These are phyloP conservation scores for Auxenochlorella pyrenoidosa DNA, from an alignment of 139 green algal species.

Conservation along the genomic window DNA sequence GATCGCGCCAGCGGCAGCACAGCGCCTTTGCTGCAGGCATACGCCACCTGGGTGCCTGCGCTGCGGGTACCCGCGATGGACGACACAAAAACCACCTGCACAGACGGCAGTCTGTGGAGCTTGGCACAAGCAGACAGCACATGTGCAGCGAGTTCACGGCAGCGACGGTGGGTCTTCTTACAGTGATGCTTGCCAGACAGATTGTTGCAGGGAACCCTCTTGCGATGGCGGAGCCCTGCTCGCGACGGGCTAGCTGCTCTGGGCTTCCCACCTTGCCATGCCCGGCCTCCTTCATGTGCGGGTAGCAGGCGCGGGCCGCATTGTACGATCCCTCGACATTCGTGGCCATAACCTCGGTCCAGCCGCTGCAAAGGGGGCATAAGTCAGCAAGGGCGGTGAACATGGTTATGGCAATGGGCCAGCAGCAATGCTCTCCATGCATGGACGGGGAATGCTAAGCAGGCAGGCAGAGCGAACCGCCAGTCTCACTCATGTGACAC, in stretches of 20 bases:
- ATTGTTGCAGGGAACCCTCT: background rate
- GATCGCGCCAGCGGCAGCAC: background rate
- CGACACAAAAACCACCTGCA: background rate
- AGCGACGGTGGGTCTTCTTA: too few relatives aligned
- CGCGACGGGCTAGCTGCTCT: too few relatives aligned
- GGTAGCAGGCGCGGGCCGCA: background rate
- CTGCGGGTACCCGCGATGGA: conserved; percentile 10
- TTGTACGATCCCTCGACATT: conserved; percentile 24
- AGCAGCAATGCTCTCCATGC: background rate
- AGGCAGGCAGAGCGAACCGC: background rate
- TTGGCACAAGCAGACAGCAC: too few relatives aligned
- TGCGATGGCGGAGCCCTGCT: too few relatives aligned
- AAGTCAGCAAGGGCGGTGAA: too few relatives aligned
- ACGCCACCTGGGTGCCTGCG: conserved; percentile 13
- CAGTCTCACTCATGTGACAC: conserved; percentile 1
- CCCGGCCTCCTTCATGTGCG: conserved; percentile 1
- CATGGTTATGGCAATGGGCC: too few relatives aligned
- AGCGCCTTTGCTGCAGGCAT: conserved; percentile 9
- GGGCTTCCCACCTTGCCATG: background rate
- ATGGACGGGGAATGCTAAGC: background rate
- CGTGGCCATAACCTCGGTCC: background rate
- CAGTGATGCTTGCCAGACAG: too few relatives aligned
- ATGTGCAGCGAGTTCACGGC: too few relatives aligned
- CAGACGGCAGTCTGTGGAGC: too few relatives aligned
- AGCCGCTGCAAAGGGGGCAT: background rate